Base-by-base conservation (phyloP, 176 grass and related monocot genomes). In the Carex myosuroides region DNA sequence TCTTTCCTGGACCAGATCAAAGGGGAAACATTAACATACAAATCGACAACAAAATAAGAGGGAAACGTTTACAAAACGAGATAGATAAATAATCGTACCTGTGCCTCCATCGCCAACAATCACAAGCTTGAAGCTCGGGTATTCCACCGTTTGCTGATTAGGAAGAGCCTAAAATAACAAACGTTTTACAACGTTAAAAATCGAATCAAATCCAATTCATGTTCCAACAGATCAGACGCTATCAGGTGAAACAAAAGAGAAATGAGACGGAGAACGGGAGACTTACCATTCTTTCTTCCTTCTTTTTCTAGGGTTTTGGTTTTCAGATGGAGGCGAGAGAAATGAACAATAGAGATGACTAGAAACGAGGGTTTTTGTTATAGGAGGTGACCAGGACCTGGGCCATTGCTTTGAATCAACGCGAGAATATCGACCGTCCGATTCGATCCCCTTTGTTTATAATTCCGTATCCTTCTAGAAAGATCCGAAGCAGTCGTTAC, bases 71-170 rank as follows among this genome's bases (percentile, higher is more conserved):
- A 17, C 52, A 78, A 74, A 57, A 4, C 1, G 6, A 32, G 10
- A 73, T 50, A 24, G 18, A 73, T 2, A 9, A 73, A 52, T 13
- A 50, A 13, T 57, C 50, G 26, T 3, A 66, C 80, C 80, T 46
- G 80, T 82, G 80, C 80, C 80, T 24, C 80, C 80, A 82, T 82
- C 80, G 58, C 80, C 80, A 20, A 82, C 80, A 41, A 82, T 82
- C 2, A 82, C 63, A 14, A 82, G 80, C 59, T 82, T 82, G 80
- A 64, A 82, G 80, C 60, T 82, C 12, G 84, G 84, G 29, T 86
- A 86, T 57, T 86, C 84, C 18, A 83, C 81, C 12, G 81, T 83
- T 50, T 88, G 81, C 72, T 88, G 82, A 39, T 80, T 80, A 32
- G 72, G 87, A 65, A 88, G 73, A 20, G 82, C 87, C 87, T 85